Base-by-base conservation (phyloP, 345 rosid genomes). In the Bretschneidera sinensis region DNA sequence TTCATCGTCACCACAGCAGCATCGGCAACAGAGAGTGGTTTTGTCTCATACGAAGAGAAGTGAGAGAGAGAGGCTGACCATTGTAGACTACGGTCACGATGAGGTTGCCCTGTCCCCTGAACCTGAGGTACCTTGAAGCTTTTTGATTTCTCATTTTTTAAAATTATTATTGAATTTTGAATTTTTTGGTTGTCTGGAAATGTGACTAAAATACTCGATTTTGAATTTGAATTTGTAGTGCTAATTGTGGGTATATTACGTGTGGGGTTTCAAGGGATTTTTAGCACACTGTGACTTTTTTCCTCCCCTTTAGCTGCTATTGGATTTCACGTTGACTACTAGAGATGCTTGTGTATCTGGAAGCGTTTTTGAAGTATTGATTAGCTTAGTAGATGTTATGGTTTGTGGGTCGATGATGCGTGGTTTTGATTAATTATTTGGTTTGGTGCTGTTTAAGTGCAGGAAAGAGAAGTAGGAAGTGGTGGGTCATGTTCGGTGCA, bases 101-200 rank as follows among this genome's bases (percentile, higher is more conserved):
- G 89, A 86, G 62, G 65, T 76, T 60, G 84, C 81, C 21, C 65
- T 86, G 85, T 86, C 94, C 61, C 89, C 89, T 33, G 89, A 81
- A 59, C 78, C 74, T 5, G 94, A 86, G 80, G 92, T 79, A 63
- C 47, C 2, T 17, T 47, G 21, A 39, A 17, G 0, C 7, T 25
- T 17, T n/a, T n/a, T 11, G 52, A 17, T 57, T 49, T 19, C 17
- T 21, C 7, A 52, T 21, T 57, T 49, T 19, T 20, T 21, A n/a
- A n/a, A n/a, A n/a, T n/a, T n/a, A n/a, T 9, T 33, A 6, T 24
- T 5, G 0, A 11, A 25, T 23, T 19, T 19, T 25, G 33, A 28
- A 3, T 8, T 28, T 28, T 28, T 28, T 28, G 33, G 33, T 28
- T 28, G 33, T 28, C 33, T 2, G 8, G 33, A 28, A 28, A 28